Conservation (phyloP, 305 asterid species). For the Rubia balearica region DNA sequence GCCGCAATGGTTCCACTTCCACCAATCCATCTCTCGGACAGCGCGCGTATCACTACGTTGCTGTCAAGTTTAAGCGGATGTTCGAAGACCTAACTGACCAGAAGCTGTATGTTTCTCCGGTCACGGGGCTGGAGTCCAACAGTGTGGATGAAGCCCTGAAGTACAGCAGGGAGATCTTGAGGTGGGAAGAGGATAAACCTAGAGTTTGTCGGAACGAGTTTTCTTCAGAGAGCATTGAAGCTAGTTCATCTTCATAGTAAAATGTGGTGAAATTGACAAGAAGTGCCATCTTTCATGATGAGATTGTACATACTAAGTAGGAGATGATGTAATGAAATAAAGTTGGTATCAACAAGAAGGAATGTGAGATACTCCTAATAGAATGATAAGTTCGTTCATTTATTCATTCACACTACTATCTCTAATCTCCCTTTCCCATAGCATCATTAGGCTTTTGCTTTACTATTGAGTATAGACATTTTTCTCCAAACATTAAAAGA, state of each 20-base stretch:
- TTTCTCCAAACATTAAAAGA: too few species aligned
- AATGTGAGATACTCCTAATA: not conserved
- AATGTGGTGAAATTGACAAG: not conserved
- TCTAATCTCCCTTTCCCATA: not conserved
- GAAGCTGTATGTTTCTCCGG: conserved; percentile 53
- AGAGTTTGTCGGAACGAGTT: conserved; percentile 31
- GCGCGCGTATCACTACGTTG: conserved; percentile 67
- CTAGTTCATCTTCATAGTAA: conserved; percentile 36
- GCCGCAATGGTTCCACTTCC: conserved; percentile 21
- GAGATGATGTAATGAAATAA: not conserved
- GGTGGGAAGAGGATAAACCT: conserved; percentile 57
- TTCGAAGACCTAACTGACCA: conserved; percentile 40
- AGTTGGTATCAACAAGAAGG: not conserved
- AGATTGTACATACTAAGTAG: not conserved
- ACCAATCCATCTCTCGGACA: conserved; percentile 50
- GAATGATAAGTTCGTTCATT: not conserved
- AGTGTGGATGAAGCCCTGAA: conserved; percentile 58
- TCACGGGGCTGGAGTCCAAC: conserved; percentile 53
- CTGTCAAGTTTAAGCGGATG: conserved; percentile 58
- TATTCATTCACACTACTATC: not conserved
- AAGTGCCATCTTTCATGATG: not conserved
- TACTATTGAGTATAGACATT: too few species aligned
- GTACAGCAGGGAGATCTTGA: conserved; percentile 52
- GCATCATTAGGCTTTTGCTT: too few species aligned
- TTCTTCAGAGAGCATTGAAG: conserved; percentile 57